Conservation (phyloP, 306 rosid genomes). For the Malus orientalis region DNA sequence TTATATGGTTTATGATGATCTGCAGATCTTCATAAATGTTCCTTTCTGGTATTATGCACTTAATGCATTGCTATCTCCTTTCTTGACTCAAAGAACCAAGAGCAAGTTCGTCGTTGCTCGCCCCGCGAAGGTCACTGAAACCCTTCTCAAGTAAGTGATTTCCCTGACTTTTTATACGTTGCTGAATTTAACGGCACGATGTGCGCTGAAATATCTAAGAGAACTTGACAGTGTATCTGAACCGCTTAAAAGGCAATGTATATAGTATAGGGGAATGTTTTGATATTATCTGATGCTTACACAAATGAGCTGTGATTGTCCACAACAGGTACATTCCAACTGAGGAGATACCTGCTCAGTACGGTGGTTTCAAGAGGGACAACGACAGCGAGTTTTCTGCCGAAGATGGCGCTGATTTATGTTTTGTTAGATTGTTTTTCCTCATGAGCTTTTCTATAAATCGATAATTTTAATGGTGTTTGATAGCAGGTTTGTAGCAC, state of each 20-base stretch:
- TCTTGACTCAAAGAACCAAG: slow-evolving; percentile 79
- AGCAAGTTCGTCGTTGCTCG: slow-evolving; percentile 52
- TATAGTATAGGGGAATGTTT: not conserved
- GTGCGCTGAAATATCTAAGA: not conserved
- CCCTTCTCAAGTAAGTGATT: slow-evolving; percentile 35
- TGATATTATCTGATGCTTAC: not conserved
- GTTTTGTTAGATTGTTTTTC: not conserved
- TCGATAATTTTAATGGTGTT: not conserved
- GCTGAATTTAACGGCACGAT: not conserved
- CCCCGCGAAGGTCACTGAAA: slow-evolving; percentile 37
- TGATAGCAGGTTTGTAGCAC: slow-evolving; percentile 8
- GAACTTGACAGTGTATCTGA: not conserved
- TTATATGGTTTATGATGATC: not conserved
- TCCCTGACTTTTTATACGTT: not conserved
- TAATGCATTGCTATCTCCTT: slow-evolving; percentile 59
- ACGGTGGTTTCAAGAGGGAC: slow-evolving; percentile 42
- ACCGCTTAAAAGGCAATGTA: too few species aligned
- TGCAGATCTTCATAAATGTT: slow-evolving; percentile 77
- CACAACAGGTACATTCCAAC: slow-evolving; percentile 31
- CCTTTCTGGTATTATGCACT: slow-evolving; percentile 96
- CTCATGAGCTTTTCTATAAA: not conserved
- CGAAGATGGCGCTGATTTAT: slow-evolving; percentile 9
- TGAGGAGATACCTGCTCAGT: slow-evolving; percentile 35
- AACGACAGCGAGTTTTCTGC: slow-evolving; percentile 24
- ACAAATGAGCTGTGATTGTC: not conserved